phyloP scores from a whole-genome alignment of 2,329 filamentous ascomycete species.

The Sordariomycetes sp. region DNA sequence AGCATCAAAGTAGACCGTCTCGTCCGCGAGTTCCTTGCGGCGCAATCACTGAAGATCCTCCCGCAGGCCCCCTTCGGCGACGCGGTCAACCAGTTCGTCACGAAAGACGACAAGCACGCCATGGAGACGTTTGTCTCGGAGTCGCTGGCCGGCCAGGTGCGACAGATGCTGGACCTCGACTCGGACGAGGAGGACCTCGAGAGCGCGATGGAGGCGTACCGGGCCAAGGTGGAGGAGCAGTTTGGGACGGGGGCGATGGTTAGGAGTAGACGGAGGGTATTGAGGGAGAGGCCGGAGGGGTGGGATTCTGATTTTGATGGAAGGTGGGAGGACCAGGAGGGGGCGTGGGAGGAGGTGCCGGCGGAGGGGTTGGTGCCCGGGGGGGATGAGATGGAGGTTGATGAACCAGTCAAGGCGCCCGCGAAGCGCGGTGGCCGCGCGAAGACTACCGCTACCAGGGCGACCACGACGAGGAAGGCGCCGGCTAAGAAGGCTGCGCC shows the following conservation, averaged over 20 bases:
- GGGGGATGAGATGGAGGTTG: slow-evolving; percentile 25
- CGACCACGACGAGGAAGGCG: slow-evolving; percentile 24
- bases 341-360: slow-evolving; percentile 23
- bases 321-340: slow-evolving; percentile 68
- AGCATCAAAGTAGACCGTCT: slow-evolving; percentile 73
- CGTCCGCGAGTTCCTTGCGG: slow-evolving; percentile 74
- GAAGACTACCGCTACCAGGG: slow-evolving; percentile 16
- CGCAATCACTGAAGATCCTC: slow-evolving; percentile 82
- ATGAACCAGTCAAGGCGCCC: slow-evolving; percentile 13
- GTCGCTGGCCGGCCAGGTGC: slow-evolving; percentile 56
- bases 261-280: slow-evolving; percentile 23
- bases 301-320: slow-evolving; percentile 92
- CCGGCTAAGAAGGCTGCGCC: slow-evolving; percentile 29
- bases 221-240: slow-evolving; percentile 54
- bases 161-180: slow-evolving; percentile 53
- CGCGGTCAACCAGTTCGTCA: slow-evolving; percentile 82
- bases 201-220: slow-evolving; percentile 60
- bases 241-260: slow-evolving; percentile 52
- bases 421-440: slow-evolving; percentile 13
- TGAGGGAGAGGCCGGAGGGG: slow-evolving; percentile 62
- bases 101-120: slow-evolving; percentile 88
- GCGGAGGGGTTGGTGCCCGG: background rate
- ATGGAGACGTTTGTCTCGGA: slow-evolving; percentile 73
- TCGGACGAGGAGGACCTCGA: slow-evolving; percentile 55
- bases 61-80: slow-evolving; percentile 89